Percentiles rank a stretch among this genome's conserved stretches.
These are phyloP conservation scores for Neurospora sp. DNA, from an alignment of 495 filamentous ascomycete genomes.

Conservation along the genomic window DNA sequence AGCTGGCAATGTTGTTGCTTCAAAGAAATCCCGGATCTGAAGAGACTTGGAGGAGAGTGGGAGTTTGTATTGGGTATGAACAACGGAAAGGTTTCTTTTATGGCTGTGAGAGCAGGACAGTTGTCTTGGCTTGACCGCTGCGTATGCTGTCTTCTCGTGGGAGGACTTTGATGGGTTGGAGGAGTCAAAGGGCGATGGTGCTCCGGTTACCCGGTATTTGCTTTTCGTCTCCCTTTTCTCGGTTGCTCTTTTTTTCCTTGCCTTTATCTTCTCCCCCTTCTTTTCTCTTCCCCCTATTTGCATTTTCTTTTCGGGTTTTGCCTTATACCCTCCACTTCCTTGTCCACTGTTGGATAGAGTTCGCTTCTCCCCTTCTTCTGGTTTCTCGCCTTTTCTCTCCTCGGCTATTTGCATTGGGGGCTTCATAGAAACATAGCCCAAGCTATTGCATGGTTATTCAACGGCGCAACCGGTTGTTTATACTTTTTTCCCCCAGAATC, in stretches of 20 bases:
- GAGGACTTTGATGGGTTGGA: neutral
- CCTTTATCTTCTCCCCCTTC: neutral
- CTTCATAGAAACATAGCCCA: neutral
- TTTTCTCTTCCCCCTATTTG: neutral
- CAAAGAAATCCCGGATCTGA: neutral
- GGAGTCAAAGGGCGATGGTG: neutral
- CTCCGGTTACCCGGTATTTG: neutral
- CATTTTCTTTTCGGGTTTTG: neutral
- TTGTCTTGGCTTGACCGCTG: slow-evolving; percentile 11
- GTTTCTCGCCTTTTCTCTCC: neutral
- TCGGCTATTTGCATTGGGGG: neutral
- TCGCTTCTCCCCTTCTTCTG: neutral
- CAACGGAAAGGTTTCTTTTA: slow-evolving; percentile 23
- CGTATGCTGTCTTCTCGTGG: neutral
- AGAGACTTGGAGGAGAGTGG: slow-evolving; percentile 14
- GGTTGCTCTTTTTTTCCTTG: neutral
- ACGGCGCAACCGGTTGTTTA: neutral
- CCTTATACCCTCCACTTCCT: neutral
- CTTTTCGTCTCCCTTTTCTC: neutral
- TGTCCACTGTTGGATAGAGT: neutral
- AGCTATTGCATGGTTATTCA: neutral
- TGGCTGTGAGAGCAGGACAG: slow-evolving; percentile 12
- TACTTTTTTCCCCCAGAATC: neutral
- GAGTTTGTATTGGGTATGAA: slow-evolving; percentile 17
- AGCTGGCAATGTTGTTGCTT: slow-evolving; percentile 23